These are phyloP conservation scores for Hypomontagnella monticulosa DNA, from an alignment of 495 filamentous ascomycete species.

Conservation along the genomic window DNA sequence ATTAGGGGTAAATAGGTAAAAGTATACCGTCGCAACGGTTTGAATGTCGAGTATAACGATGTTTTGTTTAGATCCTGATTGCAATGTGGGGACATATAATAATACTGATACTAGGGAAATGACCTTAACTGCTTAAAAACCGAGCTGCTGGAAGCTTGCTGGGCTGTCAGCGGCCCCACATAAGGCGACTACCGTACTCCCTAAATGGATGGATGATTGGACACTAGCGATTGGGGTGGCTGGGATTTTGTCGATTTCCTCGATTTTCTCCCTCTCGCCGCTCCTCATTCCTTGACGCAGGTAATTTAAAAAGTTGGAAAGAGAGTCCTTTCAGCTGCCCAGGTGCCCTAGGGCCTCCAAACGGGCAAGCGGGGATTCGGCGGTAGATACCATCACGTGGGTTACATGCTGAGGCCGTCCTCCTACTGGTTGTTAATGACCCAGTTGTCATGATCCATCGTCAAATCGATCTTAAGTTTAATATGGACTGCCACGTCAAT, in stretches of 20 bases:
- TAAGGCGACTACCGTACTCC: constrained; percentile 35
- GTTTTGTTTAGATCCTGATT: constrained; percentile 40
- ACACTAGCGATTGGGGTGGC: constrained; percentile 26
- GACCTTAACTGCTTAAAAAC: constrained; percentile 12
- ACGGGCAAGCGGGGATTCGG: constrained; percentile 36
- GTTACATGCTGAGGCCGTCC: constrained; percentile 6
- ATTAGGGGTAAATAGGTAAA: constrained; percentile 11
- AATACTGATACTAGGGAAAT: constrained; percentile 18
- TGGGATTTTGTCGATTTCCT: constrained; percentile 16
- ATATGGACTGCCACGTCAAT: constrained; percentile 45
- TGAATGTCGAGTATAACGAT: constrained; percentile 31
- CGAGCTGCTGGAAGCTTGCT: constrained; percentile 18
- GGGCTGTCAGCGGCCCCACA: constrained; percentile 21
- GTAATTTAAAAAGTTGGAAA: constrained; percentile 37
- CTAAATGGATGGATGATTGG: constrained; percentile 1
- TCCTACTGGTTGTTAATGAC: constrained; percentile 23
- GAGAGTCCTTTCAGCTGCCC: constrained; percentile 25
- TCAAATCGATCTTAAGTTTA: constrained; percentile 40
- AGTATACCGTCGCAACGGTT: constrained; percentile 36
- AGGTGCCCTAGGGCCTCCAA: neutral
- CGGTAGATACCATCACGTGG: constrained; percentile 37
- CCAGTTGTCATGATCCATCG: constrained; percentile 29
- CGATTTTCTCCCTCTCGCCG: constrained; percentile 18
- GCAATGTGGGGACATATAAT: constrained; percentile 32
- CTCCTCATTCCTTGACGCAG: constrained; percentile 26